These are phyloP conservation scores for Peribolospora kevripleyi DNA, from an alignment of 768 basidiomycete species.

Conservation along the genomic window DNA sequence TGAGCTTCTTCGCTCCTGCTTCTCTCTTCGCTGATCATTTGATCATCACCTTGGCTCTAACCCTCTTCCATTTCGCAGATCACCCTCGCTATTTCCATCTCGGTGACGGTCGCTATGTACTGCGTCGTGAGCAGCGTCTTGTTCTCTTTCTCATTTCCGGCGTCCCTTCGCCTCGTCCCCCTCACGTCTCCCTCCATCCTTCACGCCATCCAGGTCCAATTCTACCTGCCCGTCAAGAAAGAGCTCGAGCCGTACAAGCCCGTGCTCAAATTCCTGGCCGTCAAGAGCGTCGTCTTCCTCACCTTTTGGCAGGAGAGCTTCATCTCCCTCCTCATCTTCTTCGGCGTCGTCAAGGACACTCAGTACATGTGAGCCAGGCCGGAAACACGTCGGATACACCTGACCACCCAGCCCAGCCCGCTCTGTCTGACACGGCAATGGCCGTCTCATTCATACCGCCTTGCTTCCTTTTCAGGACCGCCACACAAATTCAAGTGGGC, in stretches of 20 bases:
- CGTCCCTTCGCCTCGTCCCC: too few species aligned
- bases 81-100: constrained; percentile 35
- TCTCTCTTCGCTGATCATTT: not conserved
- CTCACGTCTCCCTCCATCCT: not conserved
- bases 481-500: constrained; percentile 46
- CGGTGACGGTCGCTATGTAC: constrained; percentile 56
- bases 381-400: not conserved
- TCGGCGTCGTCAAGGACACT: constrained; percentile 35
- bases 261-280: constrained; percentile 39
- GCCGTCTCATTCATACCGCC: constrained; percentile 21
- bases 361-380: constrained; percentile 6
- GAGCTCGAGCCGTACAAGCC: constrained; percentile 37
- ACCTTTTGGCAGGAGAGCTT: constrained; percentile 53
- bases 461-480: constrained; percentile 34
- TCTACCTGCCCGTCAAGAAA: constrained; percentile 35
- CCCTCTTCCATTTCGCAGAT: constrained; percentile 23
- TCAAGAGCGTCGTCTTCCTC: constrained; percentile 28
- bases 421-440: constrained; percentile 2
- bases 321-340: constrained; percentile 32
- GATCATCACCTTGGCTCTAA: not conserved
- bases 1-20: not conserved
- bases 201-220: constrained; percentile 30
- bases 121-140: constrained; percentile 18
- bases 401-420: not conserved
- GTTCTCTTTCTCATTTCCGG: too few species aligned